These are phyloP conservation scores for Aspergillus coremiiformis DNA, from an alignment of 495 filamentous ascomycete species.

Conservation along the genomic window DNA sequence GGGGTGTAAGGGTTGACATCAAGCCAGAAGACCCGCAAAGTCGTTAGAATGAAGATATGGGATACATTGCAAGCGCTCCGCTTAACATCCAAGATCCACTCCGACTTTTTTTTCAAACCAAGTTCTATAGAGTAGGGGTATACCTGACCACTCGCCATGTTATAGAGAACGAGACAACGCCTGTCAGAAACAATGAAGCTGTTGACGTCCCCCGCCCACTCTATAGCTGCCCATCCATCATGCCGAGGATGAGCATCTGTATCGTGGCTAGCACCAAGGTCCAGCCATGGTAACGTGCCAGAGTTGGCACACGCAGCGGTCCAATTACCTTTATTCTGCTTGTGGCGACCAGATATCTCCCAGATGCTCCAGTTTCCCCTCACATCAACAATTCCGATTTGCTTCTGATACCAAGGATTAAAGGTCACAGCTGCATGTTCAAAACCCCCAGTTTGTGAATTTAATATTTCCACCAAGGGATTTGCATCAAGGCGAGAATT, in stretches of 20 bases:
- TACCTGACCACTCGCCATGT: constrained; percentile 16
- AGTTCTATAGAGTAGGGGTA: constrained; percentile 28
- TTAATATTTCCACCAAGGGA: constrained; percentile 49
- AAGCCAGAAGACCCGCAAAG: constrained; percentile 36
- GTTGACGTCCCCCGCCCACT: constrained; percentile 42
- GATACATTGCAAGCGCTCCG: constrained; percentile 37
- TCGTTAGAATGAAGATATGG: constrained; percentile 52
- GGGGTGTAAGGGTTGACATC: constrained; percentile 16
- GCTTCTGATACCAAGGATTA: constrained; percentile 62
- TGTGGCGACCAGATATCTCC: constrained; percentile 49
- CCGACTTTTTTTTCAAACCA: constrained; percentile 27
- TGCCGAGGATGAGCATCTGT: constrained; percentile 14
- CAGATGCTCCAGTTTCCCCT: constrained; percentile 70
- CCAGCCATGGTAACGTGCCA: constrained; percentile 25
- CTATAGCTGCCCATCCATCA: constrained; percentile 47
- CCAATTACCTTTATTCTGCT: constrained; percentile 23
- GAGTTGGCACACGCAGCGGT: constrained; percentile 17
- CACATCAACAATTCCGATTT: constrained; percentile 67
- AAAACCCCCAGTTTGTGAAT: constrained; percentile 46
- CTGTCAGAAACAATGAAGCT: constrained; percentile 43
- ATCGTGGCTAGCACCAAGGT: constrained; percentile 16
- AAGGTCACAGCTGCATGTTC: constrained; percentile 69
- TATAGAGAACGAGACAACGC: constrained; percentile 33
- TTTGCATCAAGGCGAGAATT: constrained; percentile 55
- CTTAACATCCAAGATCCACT: constrained; percentile 50